Evolutionary conservation across 148 eudicot species (phyloP).

Genomic region (Camellia japonica): DNA sequence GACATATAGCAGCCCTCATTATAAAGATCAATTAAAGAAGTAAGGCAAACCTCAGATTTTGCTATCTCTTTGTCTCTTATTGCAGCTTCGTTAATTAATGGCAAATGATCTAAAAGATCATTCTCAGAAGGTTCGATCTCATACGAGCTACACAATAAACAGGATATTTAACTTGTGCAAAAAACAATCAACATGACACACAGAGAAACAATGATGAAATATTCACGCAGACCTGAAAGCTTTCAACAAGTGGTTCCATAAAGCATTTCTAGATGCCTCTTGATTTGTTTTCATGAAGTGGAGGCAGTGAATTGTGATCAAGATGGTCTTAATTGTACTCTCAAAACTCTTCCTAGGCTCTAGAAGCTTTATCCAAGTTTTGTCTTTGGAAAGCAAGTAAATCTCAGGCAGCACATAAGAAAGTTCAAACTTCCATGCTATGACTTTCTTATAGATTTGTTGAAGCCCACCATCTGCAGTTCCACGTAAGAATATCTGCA

Average conservation of each 20-base stretch:
- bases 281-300: conserved; percentile 60
- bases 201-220: not conserved
- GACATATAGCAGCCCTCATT: not conserved
- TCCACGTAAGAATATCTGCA: conserved; percentile 44
- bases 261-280: conserved; percentile 31
- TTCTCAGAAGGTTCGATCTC: conserved; percentile 51
- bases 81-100: conserved; percentile 49
- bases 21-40: not conserved
- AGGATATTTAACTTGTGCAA: conserved; percentile 3
- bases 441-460: conserved; percentile 50
- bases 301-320: conserved; percentile 59
- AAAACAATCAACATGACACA: conserved; percentile 1
- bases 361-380: conserved; percentile 61
- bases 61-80: conserved; percentile 45
- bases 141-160: conserved; percentile 36
- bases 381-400: conserved; percentile 52
- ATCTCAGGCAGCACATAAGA: conserved; percentile 54
- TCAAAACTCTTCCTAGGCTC: conserved; percentile 52
- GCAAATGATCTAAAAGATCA: conserved; percentile 49
- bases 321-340: conserved; percentile 30
- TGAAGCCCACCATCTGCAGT: conserved; percentile 41
- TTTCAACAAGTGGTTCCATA: conserved; percentile 49
- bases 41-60: conserved; percentile 42
- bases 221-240: conserved; percentile 44
- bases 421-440: conserved; percentile 70